Evolutionary conservation across 2,329 filamentous ascomycete genomes (phyloP).

Genomic region (Aspergillus transmontanensis): DNA sequence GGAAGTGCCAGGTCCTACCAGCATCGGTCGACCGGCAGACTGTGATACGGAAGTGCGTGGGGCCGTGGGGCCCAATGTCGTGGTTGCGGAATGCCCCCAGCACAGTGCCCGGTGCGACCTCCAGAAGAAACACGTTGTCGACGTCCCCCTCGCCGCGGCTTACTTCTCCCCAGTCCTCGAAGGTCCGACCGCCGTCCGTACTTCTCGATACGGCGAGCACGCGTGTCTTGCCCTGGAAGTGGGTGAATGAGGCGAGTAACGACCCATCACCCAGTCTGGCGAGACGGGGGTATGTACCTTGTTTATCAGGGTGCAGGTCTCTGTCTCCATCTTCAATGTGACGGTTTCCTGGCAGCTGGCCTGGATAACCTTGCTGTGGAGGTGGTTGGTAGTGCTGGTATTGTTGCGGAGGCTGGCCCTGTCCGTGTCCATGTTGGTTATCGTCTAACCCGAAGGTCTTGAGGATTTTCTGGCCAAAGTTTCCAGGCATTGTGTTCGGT

Average conservation of each 20-base stretch:
- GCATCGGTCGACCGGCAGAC: slow-evolving; percentile 51
- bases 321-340: slow-evolving; percentile 38
- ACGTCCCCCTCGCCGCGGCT: slow-evolving; percentile 47
- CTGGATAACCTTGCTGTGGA: background rate
- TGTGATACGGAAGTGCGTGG: slow-evolving; percentile 52
- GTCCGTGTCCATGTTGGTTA: slow-evolving; percentile 6
- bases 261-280: slow-evolving; percentile 48
- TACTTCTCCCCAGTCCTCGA: slow-evolving; percentile 47
- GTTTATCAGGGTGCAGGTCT: slow-evolving; percentile 36
- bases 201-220: slow-evolving; percentile 49
- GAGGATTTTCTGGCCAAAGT: slow-evolving; percentile 36
- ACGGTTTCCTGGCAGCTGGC: slow-evolving; percentile 23
- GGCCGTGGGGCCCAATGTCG: slow-evolving; percentile 38
- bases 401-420: slow-evolving; percentile 6
- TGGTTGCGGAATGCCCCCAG: slow-evolving; percentile 56
- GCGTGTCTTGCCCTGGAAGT: slow-evolving; percentile 40
- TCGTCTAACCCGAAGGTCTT: slow-evolving; percentile 31
- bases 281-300: slow-evolving; percentile 53
- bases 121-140: slow-evolving; percentile 52
- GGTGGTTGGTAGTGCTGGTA: slow-evolving; percentile 4
- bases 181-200: slow-evolving; percentile 46
- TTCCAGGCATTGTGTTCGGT: slow-evolving; percentile 25
- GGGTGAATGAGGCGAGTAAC: slow-evolving; percentile 51
- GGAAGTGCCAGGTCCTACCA: slow-evolving; percentile 47
- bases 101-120: slow-evolving; percentile 38